A percentile compares a stretch with the other conserved stretches of the same genome.
Conservation (phyloP, 345 rosid genomes). For the Euphorbia pulcherrima region DNA sequence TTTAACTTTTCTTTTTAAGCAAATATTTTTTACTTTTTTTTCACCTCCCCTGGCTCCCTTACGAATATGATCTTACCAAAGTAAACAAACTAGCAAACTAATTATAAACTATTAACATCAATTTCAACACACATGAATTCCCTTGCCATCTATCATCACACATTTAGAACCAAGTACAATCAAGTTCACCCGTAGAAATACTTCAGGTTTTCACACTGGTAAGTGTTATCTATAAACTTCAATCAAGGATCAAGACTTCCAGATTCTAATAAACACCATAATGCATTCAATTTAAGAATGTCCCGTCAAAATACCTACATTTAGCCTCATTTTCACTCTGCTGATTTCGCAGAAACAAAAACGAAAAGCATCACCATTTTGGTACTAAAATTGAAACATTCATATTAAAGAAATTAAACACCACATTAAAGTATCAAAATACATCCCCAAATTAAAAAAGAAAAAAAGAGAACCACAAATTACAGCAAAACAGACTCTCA, state of each 20-base stretch:
- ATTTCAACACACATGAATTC: background rate
- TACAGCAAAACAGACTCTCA: conserved; percentile 14
- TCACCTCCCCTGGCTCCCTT: too few species aligned
- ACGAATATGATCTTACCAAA: background rate
- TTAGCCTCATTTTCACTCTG: background rate
- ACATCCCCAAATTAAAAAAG: background rate
- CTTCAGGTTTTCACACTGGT: background rate
- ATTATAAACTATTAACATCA: background rate
- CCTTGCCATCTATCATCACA: background rate
- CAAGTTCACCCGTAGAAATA: too few species aligned
- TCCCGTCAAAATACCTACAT: background rate
- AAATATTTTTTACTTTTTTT: too few species aligned
- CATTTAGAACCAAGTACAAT: background rate
- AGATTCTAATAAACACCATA: background rate
- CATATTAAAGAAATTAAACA: background rate
- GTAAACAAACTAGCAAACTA: background rate
- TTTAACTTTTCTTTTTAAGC: too few species aligned
- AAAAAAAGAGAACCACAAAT: conserved; percentile 2
- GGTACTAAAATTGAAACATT: conserved; percentile 2
- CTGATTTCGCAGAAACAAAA: background rate
- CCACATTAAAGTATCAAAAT: conserved; percentile 2
- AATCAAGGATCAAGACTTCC: background rate
- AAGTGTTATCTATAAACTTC: background rate
- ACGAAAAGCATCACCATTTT: background rate
- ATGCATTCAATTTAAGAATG: background rate